Percentiles rank a stretch among this genome's conserved stretches.
Conservation (phyloP, 192 early-diverging fungal genomes). For the Helicostylum pulchrum region DNA sequence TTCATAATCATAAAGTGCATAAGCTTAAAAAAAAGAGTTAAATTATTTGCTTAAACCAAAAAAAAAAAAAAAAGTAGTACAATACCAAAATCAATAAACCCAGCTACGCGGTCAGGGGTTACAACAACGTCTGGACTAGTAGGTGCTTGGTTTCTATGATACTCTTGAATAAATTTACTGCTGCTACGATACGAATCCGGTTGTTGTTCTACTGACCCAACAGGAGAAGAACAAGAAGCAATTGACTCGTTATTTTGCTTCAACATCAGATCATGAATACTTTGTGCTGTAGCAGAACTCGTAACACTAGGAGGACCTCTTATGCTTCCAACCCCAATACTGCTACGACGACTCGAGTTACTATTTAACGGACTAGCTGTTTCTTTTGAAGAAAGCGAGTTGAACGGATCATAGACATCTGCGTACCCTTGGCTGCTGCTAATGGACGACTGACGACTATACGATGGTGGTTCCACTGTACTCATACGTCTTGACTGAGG, state of each 20-base stretch:
- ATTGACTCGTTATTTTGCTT: no score
- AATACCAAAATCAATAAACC: conserved; percentile 20
- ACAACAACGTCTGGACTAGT: neutral
- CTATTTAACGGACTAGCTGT: neutral
- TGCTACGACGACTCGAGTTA: neutral
- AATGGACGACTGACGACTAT: no score
- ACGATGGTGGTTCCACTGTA: neutral
- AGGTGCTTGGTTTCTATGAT: neutral
- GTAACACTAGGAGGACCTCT: neutral
- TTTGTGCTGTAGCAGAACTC: neutral
- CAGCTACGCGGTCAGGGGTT: neutral
- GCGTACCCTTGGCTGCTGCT: no score
- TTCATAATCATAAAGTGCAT: conserved; percentile 24
- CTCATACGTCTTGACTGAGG: neutral
- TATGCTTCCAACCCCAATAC: neutral
- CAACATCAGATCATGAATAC: conserved; percentile 12
- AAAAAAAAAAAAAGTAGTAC: no score
- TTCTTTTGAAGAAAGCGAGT: neutral
- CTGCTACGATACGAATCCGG: neutral
- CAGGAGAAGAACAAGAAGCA: no score
- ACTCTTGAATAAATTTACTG: neutral
- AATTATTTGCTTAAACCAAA: neutral
- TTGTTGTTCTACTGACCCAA: no score
- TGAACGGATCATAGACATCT: neutral
- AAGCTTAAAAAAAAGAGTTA: neutral